Evolutionary conservation across 495 filamentous ascomycete species (phyloP), one percentile per base, ranked within the genome.

Genomic region (Xylaria grammica): DNA sequence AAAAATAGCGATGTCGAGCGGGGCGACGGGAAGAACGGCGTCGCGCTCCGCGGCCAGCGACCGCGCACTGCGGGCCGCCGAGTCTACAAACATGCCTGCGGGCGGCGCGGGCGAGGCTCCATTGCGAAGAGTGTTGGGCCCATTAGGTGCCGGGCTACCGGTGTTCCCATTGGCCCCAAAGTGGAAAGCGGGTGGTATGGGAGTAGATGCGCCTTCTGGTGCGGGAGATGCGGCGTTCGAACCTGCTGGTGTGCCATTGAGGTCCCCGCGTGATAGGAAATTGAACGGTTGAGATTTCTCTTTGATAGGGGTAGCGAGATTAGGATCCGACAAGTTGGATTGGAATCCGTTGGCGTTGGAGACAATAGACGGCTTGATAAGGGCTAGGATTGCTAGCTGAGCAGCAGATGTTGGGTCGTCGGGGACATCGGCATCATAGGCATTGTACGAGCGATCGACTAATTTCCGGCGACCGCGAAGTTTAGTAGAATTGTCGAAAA

Each of bases 371-470:
- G 91, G 90, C 49, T 89, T 89, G 65, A 90, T 88, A 19, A 84
- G 81, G 6, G 83, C 84, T 20, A 93, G 76, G 24, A 98, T 89
- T 22, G 89, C 88, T 0, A 89, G 82, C 79, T 99, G 96, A 2
- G 96, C 95, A 7, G 87, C 80, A 2, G 94, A 97, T 8, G 85
- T 77, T 3, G 96, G 95, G 72, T 99, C 95, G 72, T 97, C 96
- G 0, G 91, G 89, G 9, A 89, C 82, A 20, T 91, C 90, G 19
- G 77, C 80, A 62, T 97, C 95, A 72, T 99, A 99, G 44, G 96
- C 87, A 70, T 99, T 96, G 62, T 91, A 91, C 0, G 94, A 97
- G 4, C 91, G 89, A 22, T 88, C 86, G 22, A 97, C 87, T 42
- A 98, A 79, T 55, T 86, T 90, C 58, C 91, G 85, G 45, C 94